phyloP scores from a whole-genome alignment of 106 monocot species.

The Iris macrosiphon region DNA sequence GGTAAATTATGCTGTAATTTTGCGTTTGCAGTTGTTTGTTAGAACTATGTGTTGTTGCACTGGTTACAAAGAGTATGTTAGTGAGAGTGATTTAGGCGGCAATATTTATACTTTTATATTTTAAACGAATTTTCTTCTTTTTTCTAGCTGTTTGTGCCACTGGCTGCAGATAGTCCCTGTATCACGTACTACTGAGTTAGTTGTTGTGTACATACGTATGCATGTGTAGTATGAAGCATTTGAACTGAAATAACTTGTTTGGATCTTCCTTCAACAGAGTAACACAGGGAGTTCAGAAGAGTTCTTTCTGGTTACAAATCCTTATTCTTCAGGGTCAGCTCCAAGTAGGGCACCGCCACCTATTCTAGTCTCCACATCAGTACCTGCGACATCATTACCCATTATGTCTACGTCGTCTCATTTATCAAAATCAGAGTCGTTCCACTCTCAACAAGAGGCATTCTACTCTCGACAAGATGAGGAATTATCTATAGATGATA shows the following conservation, averaged over 20 bases:
- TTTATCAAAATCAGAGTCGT: constrained; percentile 57
- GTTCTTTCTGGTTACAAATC: constrained; percentile 76
- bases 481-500: constrained; percentile 90
- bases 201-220: too few species aligned
- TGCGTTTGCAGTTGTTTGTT: too few species aligned
- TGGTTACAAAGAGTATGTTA: too few species aligned
- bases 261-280: constrained; percentile 36
- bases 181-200: too few species aligned
- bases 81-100: too few species aligned
- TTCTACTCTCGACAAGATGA: constrained; percentile 65
- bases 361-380: constrained; percentile 26
- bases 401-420: constrained; percentile 10
- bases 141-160: too few species aligned
- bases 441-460: too few species aligned
- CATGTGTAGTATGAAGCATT: background rate
- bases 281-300: constrained; percentile 51
- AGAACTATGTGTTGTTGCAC: too few species aligned
- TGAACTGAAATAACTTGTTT: constrained; percentile 1
- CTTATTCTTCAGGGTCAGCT: constrained; percentile 69
- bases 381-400: constrained; percentile 19
- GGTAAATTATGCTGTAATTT: constrained; percentile 53
- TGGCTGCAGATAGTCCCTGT: too few species aligned
- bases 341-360: constrained; percentile 66
- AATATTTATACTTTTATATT: too few species aligned
- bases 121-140: too few species aligned